phyloP scores from a whole-genome alignment of 257 asterid genomes.

The Rhazya stricta region DNA sequence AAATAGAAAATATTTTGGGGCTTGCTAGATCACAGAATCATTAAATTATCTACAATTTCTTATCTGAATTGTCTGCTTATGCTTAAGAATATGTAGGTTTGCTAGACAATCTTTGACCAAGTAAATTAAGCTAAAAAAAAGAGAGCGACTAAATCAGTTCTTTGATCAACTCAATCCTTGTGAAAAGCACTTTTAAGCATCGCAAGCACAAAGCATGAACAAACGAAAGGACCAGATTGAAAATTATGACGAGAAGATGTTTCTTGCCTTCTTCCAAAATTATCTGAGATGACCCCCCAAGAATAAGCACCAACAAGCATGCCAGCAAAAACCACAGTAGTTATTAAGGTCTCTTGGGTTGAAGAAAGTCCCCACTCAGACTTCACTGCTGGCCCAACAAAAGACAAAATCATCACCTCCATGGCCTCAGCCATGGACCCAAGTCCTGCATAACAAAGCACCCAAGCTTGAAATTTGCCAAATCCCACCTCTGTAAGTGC shows the following conservation, averaged over 20 bases:
- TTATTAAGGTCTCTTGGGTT: constrained; percentile 52
- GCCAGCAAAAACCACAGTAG: constrained; percentile 73
- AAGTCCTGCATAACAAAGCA: constrained; percentile 67
- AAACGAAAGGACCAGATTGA: not conserved
- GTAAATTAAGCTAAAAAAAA: not conserved
- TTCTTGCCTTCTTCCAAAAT: constrained; percentile 63
- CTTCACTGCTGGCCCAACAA: constrained; percentile 66
- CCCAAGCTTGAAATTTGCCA: constrained; percentile 58
- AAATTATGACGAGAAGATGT: constrained; percentile 8
- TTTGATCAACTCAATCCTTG: not conserved
- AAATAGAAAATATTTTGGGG: no score
- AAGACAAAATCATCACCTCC: constrained; percentile 77
- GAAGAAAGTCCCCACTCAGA: constrained; percentile 67
- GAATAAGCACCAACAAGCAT: constrained; percentile 75
- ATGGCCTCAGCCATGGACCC: constrained; percentile 72
- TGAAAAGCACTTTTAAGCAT: not conserved
- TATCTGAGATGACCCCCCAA: constrained; percentile 65
- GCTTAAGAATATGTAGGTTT: not conserved
- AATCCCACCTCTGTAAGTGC: constrained; percentile 69
- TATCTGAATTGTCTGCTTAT: not conserved
- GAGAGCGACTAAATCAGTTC: not conserved
- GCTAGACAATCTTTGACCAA: not conserved
- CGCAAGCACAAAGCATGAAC: not conserved
- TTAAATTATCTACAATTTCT: no score
- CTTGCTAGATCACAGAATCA: not conserved